Conservation (phyloP, 2,329 filamentous ascomycete species). For the Pleoardoris graminearum region DNA sequence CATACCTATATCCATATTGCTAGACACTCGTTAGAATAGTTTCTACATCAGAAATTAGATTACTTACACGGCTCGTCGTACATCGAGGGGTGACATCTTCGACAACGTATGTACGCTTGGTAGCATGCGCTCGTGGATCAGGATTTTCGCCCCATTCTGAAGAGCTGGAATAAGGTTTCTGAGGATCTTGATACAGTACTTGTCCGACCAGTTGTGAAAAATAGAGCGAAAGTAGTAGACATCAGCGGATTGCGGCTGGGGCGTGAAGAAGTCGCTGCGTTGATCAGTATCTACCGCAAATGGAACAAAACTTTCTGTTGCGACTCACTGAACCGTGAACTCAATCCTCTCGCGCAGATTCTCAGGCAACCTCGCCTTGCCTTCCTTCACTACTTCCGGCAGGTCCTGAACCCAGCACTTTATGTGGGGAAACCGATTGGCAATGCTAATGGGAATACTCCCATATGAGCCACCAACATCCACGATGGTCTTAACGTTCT, state of each 20-base stretch:
- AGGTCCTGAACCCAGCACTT: slow-evolving; percentile 20
- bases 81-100: slow-evolving; percentile 12
- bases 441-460: slow-evolving; percentile 6
- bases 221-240: slow-evolving; percentile 62
- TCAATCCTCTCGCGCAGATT: neutral
- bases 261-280: slow-evolving; percentile 9
- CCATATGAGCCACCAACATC: slow-evolving; percentile 13
- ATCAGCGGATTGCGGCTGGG: slow-evolving; percentile 16
- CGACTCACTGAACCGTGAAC: slow-evolving; percentile 2
- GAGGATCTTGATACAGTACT: slow-evolving; percentile 8
- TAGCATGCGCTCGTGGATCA: slow-evolving; percentile 9
- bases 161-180: slow-evolving; percentile 9
- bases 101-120: slow-evolving; percentile 12
- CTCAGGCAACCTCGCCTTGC: neutral
- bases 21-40: slow-evolving; percentile 8
- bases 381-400: neutral
- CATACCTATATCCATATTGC: slow-evolving; percentile 24
- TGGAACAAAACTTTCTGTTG: too few species aligned
- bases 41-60: neutral
- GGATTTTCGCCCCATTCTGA: neutral
- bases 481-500: neutral
- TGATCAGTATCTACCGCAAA: too few species aligned
- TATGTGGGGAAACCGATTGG: slow-evolving; percentile 7
- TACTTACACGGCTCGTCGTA: slow-evolving; percentile 18
- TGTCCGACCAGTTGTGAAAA: slow-evolving; percentile 53